Percentiles rank a stretch among this genome's conserved stretches.
phyloP scores from a whole-genome alignment of 2,329 filamentous ascomycete species.

The Fusarium sororula region DNA sequence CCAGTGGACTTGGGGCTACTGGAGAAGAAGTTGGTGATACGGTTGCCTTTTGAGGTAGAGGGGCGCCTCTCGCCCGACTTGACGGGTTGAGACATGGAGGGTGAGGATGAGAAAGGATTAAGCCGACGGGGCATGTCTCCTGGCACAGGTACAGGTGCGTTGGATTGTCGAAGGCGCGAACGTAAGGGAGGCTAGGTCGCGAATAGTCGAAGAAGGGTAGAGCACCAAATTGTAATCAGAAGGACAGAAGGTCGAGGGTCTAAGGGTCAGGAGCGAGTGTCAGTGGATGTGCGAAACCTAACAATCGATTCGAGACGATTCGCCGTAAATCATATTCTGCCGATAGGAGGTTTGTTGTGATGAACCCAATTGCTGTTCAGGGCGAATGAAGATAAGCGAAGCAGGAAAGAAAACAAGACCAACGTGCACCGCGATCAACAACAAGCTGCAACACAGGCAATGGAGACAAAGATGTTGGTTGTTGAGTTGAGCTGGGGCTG shows the following conservation, averaged over 20 bases:
- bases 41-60: conserved; percentile 75
- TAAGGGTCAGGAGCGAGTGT: conserved; percentile 21
- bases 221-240: not conserved
- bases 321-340: conserved; percentile 22
- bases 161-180: conserved; percentile 11
- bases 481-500: conserved; percentile 18
- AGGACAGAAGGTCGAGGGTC: not conserved
- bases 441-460: conserved; percentile 23
- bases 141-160: conserved; percentile 31
- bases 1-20: conserved; percentile 78
- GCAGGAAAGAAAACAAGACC: not conserved
- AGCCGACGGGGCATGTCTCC: conserved; percentile 68
- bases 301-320: conserved; percentile 16
- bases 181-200: conserved; percentile 10
- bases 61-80: conserved; percentile 65
- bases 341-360: conserved; percentile 18
- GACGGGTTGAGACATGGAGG: conserved; percentile 58
- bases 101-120: conserved; percentile 65
- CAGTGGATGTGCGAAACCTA: conserved; percentile 14
- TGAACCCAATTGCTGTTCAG: conserved; percentile 1
- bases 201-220: conserved; percentile 5
- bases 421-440: conserved; percentile 16
- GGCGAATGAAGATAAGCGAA: not conserved
- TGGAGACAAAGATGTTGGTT: conserved; percentile 1
- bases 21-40: conserved; percentile 85